phyloP scores from a whole-genome alignment of 148 eudicot genomes.

The Rhododendron williamsianum region DNA sequence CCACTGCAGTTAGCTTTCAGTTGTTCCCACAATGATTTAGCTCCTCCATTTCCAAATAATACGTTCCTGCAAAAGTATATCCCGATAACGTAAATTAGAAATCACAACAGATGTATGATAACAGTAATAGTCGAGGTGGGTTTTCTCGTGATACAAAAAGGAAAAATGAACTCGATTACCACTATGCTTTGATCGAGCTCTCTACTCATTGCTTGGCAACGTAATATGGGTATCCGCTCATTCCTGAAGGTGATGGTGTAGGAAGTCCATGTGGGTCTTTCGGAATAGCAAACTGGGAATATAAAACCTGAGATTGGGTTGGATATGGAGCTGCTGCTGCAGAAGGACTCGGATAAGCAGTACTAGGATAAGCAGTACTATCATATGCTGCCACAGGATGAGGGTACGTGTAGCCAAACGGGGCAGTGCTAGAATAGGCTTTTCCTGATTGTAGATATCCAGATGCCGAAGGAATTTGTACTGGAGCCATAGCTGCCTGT shows the following conservation, averaged over 20 bases:
- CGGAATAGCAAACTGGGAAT: slow-evolving; percentile 25
- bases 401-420: slow-evolving; percentile 38
- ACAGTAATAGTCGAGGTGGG: not conserved
- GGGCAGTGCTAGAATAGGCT: slow-evolving; percentile 16
- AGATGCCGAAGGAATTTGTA: slow-evolving; percentile 27
- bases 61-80: not conserved
- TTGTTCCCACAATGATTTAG: not conserved
- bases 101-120: not conserved
- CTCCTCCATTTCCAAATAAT: not conserved
- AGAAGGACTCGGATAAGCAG: slow-evolving; percentile 36
- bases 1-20: not conserved
- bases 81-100: not conserved
- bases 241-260: slow-evolving; percentile 24
- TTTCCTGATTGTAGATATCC: slow-evolving; percentile 34
- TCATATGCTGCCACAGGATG: slow-evolving; percentile 35
- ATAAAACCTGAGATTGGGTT: slow-evolving; percentile 29
- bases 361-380: slow-evolving; percentile 23
- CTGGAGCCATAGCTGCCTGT: slow-evolving; percentile 35
- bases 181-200: not conserved
- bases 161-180: not conserved
- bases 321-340: slow-evolving; percentile 29
- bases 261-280: slow-evolving; percentile 30
- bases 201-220: slow-evolving; percentile 23
- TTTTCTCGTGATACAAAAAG: not conserved
- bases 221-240: slow-evolving; percentile 49